Conservation (phyloP, 1,139 yeast species). For the Kodamaea suecica region DNA sequence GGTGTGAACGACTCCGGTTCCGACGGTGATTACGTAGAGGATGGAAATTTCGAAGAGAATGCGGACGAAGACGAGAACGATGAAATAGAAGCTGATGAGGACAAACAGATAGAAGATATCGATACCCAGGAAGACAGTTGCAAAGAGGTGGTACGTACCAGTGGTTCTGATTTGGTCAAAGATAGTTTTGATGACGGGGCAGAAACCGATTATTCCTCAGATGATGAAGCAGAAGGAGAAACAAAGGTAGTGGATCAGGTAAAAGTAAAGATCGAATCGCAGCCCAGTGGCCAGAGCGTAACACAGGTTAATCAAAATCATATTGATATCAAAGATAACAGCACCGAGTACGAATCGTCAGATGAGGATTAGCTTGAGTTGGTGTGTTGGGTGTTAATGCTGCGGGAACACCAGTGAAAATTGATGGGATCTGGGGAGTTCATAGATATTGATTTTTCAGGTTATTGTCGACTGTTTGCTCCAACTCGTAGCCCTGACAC, state of each 20-base stretch:
- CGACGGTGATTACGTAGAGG: constrained; percentile 7
- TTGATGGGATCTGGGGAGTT: too few species aligned
- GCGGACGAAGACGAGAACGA: constrained; percentile 5
- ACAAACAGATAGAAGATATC: constrained; percentile 3
- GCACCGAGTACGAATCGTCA: constrained; percentile 2
- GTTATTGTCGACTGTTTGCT: too few species aligned
- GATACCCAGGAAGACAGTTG: too few species aligned
- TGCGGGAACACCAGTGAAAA: too few species aligned
- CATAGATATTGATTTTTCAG: too few species aligned
- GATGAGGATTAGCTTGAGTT: constrained; percentile 3
- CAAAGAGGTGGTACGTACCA: too few species aligned
- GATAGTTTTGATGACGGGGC: constrained; percentile 5
- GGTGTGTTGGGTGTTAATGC: too few species aligned
- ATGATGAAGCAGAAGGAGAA: constrained; percentile 3
- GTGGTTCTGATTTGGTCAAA: constrained; percentile 4
- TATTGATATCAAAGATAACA: background rate
- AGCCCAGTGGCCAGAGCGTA: constrained; percentile 1
- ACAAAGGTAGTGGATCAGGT: background rate
- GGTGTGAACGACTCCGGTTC: constrained; percentile 8
- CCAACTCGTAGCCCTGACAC: too few species aligned
- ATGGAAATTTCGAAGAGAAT: constrained; percentile 3
- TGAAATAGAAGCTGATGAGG: constrained; percentile 5
- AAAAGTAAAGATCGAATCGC: background rate
- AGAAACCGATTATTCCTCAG: constrained; percentile 12
- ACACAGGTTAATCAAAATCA: too few species aligned